Conservation (phyloP, 805 yeast species). For the Myxozyma kluyveri region DNA sequence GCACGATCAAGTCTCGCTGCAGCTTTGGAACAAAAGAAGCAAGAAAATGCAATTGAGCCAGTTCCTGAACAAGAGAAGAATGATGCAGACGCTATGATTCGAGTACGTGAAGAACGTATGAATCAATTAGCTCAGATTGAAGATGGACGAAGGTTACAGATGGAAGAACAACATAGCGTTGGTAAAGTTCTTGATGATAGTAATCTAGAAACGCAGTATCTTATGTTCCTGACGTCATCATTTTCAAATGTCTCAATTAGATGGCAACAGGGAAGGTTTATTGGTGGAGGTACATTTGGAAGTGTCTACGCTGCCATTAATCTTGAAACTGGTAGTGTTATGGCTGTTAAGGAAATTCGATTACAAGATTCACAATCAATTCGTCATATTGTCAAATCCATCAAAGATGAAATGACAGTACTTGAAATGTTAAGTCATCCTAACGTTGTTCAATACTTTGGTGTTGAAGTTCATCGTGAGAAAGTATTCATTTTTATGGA, state of each 20-base stretch:
- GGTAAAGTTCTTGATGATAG: conserved; percentile 89
- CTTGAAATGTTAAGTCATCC: conserved; percentile 94
- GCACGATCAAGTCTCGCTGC: conserved; percentile 75
- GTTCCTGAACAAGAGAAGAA: conserved; percentile 43
- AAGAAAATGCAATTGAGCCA: conserved; percentile 42
- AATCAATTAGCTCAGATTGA: conserved; percentile 65
- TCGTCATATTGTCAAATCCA: conserved; percentile 77
- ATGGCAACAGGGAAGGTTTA: conserved; percentile 93
- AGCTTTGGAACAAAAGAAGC: conserved; percentile 49
- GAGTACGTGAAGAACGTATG: conserved; percentile 67
- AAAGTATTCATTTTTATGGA: conserved; percentile 96
- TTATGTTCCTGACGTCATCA: conserved; percentile 82
- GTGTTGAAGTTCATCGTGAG: conserved; percentile 96
- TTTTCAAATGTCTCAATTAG: conserved; percentile 86
- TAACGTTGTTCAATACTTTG: conserved; percentile 91
- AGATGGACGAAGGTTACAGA: conserved; percentile 46
- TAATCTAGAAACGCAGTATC: conserved; percentile 81
- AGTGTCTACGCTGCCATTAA: conserved; percentile 89
- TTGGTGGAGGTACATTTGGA: conserved; percentile 97
- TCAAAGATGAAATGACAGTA: conserved; percentile 95
- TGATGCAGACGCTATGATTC: conserved; percentile 52
- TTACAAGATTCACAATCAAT: conserved; percentile 86
- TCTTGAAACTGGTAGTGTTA: conserved; percentile 88
- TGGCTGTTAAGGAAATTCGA: conserved; percentile 95
- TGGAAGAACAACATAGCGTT: conserved; percentile 51